Evolutionary conservation across 768 basidiomycete species (phyloP).

Genomic region (Suillus tomentosus): DNA sequence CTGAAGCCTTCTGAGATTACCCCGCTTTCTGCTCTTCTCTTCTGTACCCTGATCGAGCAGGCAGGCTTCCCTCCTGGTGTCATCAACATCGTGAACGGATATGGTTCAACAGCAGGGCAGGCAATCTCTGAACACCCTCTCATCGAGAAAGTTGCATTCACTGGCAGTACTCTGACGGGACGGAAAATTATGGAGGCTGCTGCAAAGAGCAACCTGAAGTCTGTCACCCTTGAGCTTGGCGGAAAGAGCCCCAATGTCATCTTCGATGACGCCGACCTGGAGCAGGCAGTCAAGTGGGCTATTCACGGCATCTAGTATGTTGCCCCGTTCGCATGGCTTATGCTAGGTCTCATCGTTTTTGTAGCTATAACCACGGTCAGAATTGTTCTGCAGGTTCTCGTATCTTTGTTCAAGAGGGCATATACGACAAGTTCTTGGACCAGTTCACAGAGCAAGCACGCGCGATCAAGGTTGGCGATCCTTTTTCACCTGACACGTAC

Average conservation of each 20-base stretch:
- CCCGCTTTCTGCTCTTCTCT: conserved; percentile 60
- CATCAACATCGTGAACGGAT: conserved; percentile 75
- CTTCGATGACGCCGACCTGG: conserved; percentile 49
- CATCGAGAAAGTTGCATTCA: conserved; percentile 82
- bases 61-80: conserved; percentile 80
- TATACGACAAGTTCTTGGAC: conserved; percentile 60
- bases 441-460: conserved; percentile 40
- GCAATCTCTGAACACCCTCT: conserved; percentile 66
- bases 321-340: no score
- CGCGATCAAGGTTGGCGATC: conserved; percentile 43
- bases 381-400: conserved; percentile 57
- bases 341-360: conserved; percentile 22
- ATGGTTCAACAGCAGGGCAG: conserved; percentile 67
- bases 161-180: conserved; percentile 80
- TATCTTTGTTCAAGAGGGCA: conserved; percentile 54
- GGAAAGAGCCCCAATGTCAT: conserved; percentile 53
- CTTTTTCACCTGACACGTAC: conserved; percentile 42
- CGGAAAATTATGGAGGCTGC: conserved; percentile 80
- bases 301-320: conserved; percentile 73
- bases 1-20: conserved; percentile 85
- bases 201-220: conserved; percentile 81
- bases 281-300: conserved; percentile 70
- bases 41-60: conserved; percentile 55
- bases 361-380: conserved; percentile 44
- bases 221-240: conserved; percentile 59